These are phyloP conservation scores for Bothriochloa decipiens DNA, from an alignment of 176 grass and related monocot species.

Conservation along the genomic window DNA sequence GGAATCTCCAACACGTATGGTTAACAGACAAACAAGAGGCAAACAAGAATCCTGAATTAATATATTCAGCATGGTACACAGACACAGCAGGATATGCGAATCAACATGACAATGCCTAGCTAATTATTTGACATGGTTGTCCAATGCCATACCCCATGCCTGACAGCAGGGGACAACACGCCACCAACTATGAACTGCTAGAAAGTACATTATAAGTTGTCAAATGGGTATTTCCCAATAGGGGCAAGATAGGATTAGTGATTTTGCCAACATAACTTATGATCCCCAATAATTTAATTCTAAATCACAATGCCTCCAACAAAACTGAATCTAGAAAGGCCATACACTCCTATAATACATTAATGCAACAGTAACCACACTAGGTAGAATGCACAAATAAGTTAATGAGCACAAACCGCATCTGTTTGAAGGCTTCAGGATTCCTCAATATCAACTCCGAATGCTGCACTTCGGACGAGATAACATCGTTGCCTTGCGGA, in stretches of 20 bases:
- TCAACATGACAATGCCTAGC: conserved; percentile 14
- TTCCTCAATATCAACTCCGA: conserved; percentile 43
- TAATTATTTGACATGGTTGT: background rate
- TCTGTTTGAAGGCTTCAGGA: conserved; percentile 43
- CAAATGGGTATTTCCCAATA: conserved; percentile 15
- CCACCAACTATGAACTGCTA: conserved; percentile 1
- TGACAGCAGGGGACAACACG: background rate
- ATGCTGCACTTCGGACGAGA: conserved; percentile 51
- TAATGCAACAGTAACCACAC: background rate
- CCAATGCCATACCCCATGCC: background rate
- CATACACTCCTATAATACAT: background rate
- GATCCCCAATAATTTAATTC: background rate
- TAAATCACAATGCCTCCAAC: background rate
- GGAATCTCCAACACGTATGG: background rate
- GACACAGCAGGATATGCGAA: background rate
- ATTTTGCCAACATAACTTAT: background rate
- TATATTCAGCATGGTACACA: conserved; percentile 15
- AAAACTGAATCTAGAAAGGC: background rate
- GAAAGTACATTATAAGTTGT: conserved; percentile 15
- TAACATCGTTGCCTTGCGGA: conserved; percentile 33
- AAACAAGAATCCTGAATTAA: conserved; percentile 10
- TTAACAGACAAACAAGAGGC: background rate
- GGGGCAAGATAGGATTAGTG: background rate
- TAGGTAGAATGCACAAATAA: background rate
- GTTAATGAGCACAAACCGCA: conserved; percentile 42